Conservation (phyloP, 2,329 filamentous ascomycete genomes). For the Claviceps maximensis region DNA sequence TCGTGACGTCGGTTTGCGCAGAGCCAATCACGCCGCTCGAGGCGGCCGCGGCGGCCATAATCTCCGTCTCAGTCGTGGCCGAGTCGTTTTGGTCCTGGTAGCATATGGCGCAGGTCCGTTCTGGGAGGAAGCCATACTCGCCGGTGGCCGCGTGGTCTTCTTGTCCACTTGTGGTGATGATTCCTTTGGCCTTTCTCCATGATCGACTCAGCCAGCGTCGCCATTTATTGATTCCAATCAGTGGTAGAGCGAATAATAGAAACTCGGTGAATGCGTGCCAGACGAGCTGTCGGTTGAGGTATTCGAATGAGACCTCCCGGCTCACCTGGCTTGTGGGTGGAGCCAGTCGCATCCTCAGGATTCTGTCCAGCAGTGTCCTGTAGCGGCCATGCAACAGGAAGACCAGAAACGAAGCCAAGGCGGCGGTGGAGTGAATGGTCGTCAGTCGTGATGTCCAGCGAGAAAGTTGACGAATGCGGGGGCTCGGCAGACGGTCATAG, state of each 20-base stretch:
- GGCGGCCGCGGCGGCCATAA: constrained; percentile 55
- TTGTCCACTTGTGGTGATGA: constrained; percentile 36
- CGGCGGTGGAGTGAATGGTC: constrained; percentile 66
- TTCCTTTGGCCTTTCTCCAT: constrained; percentile 68
- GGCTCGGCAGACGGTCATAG: constrained; percentile 45
- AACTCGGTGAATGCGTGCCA: constrained; percentile 99
- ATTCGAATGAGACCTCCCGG: constrained; percentile 92
- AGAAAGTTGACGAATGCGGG: constrained; percentile 43
- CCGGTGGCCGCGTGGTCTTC: constrained; percentile 46
- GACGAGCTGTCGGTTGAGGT: constrained; percentile 90
- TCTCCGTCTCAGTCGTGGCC: constrained; percentile 58
- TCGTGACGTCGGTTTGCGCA: constrained; percentile 85
- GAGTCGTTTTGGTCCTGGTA: constrained; percentile 81
- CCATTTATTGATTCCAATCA: constrained; percentile 93
- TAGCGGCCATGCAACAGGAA: constrained; percentile 89
- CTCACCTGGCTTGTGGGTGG: constrained; percentile 75
- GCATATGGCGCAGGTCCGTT: constrained; percentile 92
- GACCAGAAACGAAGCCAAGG: constrained; percentile 74
- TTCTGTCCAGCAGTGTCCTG: constrained; percentile 74
- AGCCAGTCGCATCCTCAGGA: constrained; percentile 72
- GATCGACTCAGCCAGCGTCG: constrained; percentile 72
- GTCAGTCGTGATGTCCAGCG: constrained; percentile 55
- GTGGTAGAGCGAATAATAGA: constrained; percentile 85
- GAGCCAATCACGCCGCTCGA: constrained; percentile 68
- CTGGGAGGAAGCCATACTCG: constrained; percentile 74